phyloP scores from a whole-genome alignment of 495 filamentous ascomycete species.

The Penicillium argentinense region DNA sequence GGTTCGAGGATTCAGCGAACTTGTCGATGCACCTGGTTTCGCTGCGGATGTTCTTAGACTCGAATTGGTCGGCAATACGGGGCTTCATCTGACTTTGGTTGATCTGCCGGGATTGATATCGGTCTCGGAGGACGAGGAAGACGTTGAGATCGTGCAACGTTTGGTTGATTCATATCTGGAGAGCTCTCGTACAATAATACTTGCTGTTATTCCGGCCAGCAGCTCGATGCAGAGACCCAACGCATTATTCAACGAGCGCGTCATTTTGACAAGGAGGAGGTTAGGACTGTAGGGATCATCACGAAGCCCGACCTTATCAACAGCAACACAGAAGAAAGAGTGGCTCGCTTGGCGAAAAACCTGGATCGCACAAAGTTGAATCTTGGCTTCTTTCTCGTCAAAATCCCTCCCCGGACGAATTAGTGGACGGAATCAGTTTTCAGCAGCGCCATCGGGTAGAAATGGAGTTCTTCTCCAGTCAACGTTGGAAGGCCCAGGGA shows the following conservation, averaged over 20 bases:
- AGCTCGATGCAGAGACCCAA: conserved; percentile 54
- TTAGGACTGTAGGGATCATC: conserved; percentile 56
- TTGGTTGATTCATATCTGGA: conserved; percentile 35
- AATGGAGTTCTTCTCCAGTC: conserved; percentile 17
- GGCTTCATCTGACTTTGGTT: conserved; percentile 54
- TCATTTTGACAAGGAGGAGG: conserved; percentile 41
- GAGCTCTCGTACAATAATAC: conserved; percentile 33
- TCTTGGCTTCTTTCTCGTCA: conserved; percentile 46
- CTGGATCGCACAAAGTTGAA: conserved; percentile 43
- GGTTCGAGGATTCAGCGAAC: conserved; percentile 14
- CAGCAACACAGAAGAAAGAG: conserved; percentile 22
- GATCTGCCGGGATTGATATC: conserved; percentile 53
- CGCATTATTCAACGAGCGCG: conserved; percentile 45
- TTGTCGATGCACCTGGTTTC: conserved; percentile 33
- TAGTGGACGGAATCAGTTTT: conserved; percentile 8
- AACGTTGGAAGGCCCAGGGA: conserved; percentile 15
- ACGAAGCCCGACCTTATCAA: conserved; percentile 53
- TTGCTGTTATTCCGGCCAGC: conserved; percentile 45
- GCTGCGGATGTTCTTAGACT: conserved; percentile 51
- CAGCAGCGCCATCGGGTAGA: conserved; percentile 8
- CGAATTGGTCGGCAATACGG: conserved; percentile 49
- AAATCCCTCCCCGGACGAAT: conserved; percentile 34
- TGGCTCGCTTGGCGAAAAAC: conserved; percentile 39
- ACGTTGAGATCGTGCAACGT: conserved; percentile 24
- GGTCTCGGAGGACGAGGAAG: conserved; percentile 28